These are phyloP conservation scores for Clarkia xantiana DNA, from an alignment of 345 rosid species.

Conservation along the genomic window DNA sequence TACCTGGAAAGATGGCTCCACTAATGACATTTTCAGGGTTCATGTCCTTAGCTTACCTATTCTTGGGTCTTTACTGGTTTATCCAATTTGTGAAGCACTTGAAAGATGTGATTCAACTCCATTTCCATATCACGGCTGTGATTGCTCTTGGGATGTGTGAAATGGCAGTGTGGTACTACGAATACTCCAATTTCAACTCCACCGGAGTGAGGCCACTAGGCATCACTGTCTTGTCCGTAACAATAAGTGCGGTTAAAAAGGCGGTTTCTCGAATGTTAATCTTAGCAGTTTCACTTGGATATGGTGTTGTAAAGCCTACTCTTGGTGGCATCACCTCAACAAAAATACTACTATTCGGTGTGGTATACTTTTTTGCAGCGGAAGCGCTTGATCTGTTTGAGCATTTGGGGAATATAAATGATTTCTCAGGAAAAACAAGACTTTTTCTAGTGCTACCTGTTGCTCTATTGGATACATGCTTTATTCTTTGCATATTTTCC, in stretches of 20 bases:
- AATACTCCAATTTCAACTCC: constrained; percentile 24
- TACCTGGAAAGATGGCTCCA: constrained; percentile 33
- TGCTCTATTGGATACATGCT: constrained; percentile 26
- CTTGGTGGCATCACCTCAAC: constrained; percentile 18
- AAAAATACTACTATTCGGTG: constrained; percentile 21
- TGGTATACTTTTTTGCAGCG: constrained; percentile 17
- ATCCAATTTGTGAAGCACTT: constrained; percentile 22
- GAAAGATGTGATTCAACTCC: constrained; percentile 24
- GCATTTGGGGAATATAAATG: constrained; percentile 27
- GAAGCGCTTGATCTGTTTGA: constrained; percentile 29
- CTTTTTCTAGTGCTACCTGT: constrained; percentile 23
- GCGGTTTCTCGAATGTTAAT: constrained; percentile 23
- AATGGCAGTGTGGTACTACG: constrained; percentile 34
- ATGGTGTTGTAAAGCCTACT: constrained; percentile 27
- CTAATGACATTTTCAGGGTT: constrained; percentile 23
- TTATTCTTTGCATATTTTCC: constrained; percentile 33
- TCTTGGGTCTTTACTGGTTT: constrained; percentile 28
- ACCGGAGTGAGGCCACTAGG: constrained; percentile 23
- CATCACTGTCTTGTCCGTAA: constrained; percentile 25
- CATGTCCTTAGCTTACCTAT: constrained; percentile 28
- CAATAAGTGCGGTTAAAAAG: constrained; percentile 25
- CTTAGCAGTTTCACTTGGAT: constrained; percentile 31
- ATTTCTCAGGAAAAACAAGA: constrained; percentile 24
- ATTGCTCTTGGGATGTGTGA: constrained; percentile 33
- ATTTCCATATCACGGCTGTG: constrained; percentile 26